phyloP scores from a whole-genome alignment of 164 flowering plant species.

The Cinnamomum micranthum region DNA sequence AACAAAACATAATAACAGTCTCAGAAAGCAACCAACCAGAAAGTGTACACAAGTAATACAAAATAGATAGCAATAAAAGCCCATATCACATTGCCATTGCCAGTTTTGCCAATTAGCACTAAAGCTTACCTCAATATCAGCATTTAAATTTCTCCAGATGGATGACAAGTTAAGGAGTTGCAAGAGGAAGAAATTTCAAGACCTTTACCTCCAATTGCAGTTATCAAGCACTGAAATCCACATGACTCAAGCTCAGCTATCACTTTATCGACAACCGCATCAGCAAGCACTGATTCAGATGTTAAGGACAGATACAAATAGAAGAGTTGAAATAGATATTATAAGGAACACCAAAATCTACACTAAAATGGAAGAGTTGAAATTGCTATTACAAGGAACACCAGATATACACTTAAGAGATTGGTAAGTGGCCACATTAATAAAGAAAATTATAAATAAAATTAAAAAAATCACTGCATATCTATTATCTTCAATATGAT shows the following conservation, averaged over 20 bases:
- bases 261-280: slow-evolving; percentile 59
- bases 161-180: slow-evolving; percentile 27
- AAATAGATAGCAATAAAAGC: not conserved
- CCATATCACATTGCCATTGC: too few species aligned
- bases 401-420: not conserved
- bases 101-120: not conserved
- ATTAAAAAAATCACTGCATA: not conserved
- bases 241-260: slow-evolving; percentile 67
- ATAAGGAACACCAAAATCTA: not conserved
- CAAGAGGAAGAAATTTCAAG: slow-evolving; percentile 48
- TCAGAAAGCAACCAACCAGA: not conserved
- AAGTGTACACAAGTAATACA: not conserved
- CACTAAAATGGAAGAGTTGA: not conserved
- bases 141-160: not conserved
- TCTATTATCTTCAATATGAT: not conserved
- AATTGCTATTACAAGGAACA: not conserved
- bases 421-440: not conserved
- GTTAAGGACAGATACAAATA: slow-evolving; percentile 35
- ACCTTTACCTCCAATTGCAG: slow-evolving; percentile 77
- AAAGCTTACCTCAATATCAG: slow-evolving; percentile 7
- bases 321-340: not conserved
- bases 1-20: not conserved
- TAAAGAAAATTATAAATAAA: not conserved
- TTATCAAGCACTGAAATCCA: slow-evolving; percentile 79
- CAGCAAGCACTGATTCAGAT: slow-evolving; percentile 52